Percentiles rank a stretch among this genome's conserved stretches.
These are phyloP conservation scores for Xanthoconium separans DNA, from an alignment of 1,284 basidiomycete species.

Conservation along the genomic window DNA sequence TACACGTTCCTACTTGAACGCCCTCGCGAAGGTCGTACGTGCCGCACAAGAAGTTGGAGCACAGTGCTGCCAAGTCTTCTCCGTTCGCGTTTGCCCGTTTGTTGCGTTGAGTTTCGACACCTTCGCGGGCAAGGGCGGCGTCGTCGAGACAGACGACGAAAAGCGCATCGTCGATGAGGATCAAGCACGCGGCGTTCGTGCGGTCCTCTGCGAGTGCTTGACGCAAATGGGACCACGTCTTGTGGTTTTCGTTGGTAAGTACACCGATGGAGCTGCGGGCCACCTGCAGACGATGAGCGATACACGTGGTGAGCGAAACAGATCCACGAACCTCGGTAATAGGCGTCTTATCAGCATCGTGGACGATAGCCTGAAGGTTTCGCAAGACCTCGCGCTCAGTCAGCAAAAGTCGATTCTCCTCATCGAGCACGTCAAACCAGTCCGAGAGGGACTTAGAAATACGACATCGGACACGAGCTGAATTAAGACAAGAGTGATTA, in stretches of 20 bases:
- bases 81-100: slow-evolving; percentile 1
- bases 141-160: slow-evolving; percentile 97
- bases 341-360: slow-evolving; percentile 87
- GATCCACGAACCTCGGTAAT: slow-evolving; percentile 53
- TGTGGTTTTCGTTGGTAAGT: slow-evolving; percentile 91
- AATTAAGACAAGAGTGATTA: not conserved
- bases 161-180: slow-evolving; percentile 84
- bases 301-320: too few relatives aligned
- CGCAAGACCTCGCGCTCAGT: slow-evolving; percentile 88
- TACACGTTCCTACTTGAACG: slow-evolving; percentile 94
- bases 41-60: slow-evolving; percentile 92
- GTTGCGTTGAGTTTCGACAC: slow-evolving; percentile 6
- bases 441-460: slow-evolving; percentile 45
- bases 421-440: slow-evolving; percentile 93
- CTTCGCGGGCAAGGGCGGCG: slow-evolving; percentile 51
- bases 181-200: slow-evolving; percentile 75
- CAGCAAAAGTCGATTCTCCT: slow-evolving; percentile 79
- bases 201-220: slow-evolving; percentile 62
- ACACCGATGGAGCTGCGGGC: slow-evolving; percentile 79
- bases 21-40: slow-evolving; percentile 82
- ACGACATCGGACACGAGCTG: slow-evolving; percentile 72
- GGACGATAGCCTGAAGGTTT: slow-evolving; percentile 87
- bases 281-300: slow-evolving; percentile 43
- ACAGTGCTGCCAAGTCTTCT: slow-evolving; percentile 74
- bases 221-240: slow-evolving; percentile 84